Evolutionary conservation across 2,329 filamentous ascomycete genomes (phyloP).

Genomic region (Rugonectria rugulosa): DNA sequence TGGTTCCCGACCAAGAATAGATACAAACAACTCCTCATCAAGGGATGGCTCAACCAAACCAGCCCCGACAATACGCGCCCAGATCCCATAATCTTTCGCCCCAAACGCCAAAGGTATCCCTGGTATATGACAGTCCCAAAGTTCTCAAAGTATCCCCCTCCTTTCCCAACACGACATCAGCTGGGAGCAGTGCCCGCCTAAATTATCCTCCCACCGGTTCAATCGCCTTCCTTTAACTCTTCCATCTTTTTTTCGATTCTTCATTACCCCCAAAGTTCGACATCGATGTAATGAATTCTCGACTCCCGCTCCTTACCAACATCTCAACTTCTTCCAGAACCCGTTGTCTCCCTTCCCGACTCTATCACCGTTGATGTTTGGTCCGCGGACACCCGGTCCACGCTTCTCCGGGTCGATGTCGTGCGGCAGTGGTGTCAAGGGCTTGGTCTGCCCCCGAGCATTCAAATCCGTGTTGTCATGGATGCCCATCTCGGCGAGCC

Average conservation of each 20-base stretch:
- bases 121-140: slow-evolving; percentile 39
- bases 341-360: slow-evolving; percentile 52
- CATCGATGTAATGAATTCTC: neutral
- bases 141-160: slow-evolving; percentile 28
- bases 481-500: slow-evolving; percentile 57
- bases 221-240: neutral
- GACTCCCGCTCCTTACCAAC: slow-evolving; percentile 52
- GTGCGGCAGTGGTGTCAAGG: slow-evolving; percentile 60
- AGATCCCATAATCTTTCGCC: slow-evolving; percentile 29
- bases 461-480: slow-evolving; percentile 53
- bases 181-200: slow-evolving; percentile 4
- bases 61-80: slow-evolving; percentile 26
- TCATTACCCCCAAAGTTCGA: neutral
- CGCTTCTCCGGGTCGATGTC: slow-evolving; percentile 53
- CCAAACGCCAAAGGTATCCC: slow-evolving; percentile 40
- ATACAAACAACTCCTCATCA: slow-evolving; percentile 30
- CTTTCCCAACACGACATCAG: slow-evolving; percentile 17
- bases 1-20: slow-evolving; percentile 23
- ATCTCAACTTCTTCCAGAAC: slow-evolving; percentile 66
- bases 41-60: slow-evolving; percentile 20
- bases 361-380: slow-evolving; percentile 52
- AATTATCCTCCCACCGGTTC: neutral
- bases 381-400: slow-evolving; percentile 54
- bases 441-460: slow-evolving; percentile 64
- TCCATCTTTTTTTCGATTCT: slow-evolving; percentile 14